Evolutionary conservation across 1,284 basidiomycete genomes (phyloP).

Genomic region (Microbotryum saponariae): DNA sequence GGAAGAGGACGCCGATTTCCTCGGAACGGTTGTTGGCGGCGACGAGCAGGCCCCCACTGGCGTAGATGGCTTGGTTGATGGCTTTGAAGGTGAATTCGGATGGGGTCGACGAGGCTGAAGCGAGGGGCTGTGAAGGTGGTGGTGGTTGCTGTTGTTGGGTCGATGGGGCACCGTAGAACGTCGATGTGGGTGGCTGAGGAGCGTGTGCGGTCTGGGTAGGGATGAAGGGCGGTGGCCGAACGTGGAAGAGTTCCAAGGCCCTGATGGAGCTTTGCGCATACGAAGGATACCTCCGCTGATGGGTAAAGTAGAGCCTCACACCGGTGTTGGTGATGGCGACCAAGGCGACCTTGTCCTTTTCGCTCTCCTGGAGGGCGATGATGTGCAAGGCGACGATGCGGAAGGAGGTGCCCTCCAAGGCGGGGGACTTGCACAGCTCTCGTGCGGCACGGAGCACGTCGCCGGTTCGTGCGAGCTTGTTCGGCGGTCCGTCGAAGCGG

Average conservation of each 20-base stretch:
- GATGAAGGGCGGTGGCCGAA: slow-evolving; percentile 65
- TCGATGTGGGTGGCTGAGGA: slow-evolving; percentile 11
- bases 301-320: slow-evolving; percentile 62
- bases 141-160: slow-evolving; percentile 13
- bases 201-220: slow-evolving; percentile 45
- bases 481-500: slow-evolving; percentile 20
- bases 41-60: slow-evolving; percentile 51
- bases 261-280: slow-evolving; percentile 26
- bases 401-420: slow-evolving; percentile 17
- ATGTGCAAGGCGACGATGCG: slow-evolving; percentile 41
- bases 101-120: slow-evolving; percentile 5
- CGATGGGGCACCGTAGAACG: not conserved
- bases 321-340: slow-evolving; percentile 65
- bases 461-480: slow-evolving; percentile 14
- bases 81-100: slow-evolving; percentile 27
- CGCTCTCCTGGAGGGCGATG: slow-evolving; percentile 41
- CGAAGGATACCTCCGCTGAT: slow-evolving; percentile 38
- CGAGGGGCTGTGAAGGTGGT: slow-evolving; percentile 5
- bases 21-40: slow-evolving; percentile 54
- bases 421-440: slow-evolving; percentile 2
- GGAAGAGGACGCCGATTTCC: slow-evolving; percentile 64
- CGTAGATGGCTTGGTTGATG: slow-evolving; percentile 52
- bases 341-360: slow-evolving; percentile 53
- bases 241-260: slow-evolving; percentile 60
- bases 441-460: slow-evolving; percentile 18